These are phyloP conservation scores for Ormosia semicastrata DNA, from an alignment of 306 rosid genomes.

Conservation along the genomic window DNA sequence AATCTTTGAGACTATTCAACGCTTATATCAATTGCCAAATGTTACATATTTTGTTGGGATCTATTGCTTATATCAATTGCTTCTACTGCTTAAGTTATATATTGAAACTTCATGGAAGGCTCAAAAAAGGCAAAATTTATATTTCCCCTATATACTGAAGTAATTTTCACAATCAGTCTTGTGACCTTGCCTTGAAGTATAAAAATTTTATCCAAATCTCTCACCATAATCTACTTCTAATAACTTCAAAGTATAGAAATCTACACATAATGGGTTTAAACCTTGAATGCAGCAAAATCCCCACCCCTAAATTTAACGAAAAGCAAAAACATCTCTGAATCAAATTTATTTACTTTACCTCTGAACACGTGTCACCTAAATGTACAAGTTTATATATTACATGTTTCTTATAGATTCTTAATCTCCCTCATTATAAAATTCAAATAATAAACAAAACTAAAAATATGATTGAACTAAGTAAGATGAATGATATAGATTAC, in stretches of 20 bases:
- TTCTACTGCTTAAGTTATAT: neutral
- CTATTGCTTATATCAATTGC: neutral
- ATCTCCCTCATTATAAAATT: neutral
- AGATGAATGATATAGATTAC: neutral
- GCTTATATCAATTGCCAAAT: neutral
- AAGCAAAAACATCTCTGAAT: neutral
- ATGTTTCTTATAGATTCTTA: neutral
- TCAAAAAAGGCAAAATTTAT: neutral
- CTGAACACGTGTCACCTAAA: neutral
- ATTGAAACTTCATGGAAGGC: neutral
- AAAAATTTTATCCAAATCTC: neutral
- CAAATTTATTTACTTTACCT: neutral
- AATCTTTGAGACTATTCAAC: neutral
- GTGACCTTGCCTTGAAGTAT: neutral
- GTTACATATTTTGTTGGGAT: neutral
- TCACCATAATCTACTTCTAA: too few relatives aligned
- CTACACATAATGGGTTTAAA: neutral
- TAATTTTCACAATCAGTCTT: neutral
- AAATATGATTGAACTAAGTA: neutral
- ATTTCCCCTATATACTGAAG: neutral
- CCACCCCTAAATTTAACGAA: neutral
- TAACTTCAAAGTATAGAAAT: too few relatives aligned
- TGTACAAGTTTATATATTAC: neutral
- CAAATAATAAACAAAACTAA: neutral
- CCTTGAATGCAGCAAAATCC: neutral